Percentiles rank a stretch among this genome's conserved stretches.
These are phyloP conservation scores for Tolypocladium ophioglossoides DNA, from an alignment of 2,329 filamentous ascomycete genomes.

Conservation along the genomic window DNA sequence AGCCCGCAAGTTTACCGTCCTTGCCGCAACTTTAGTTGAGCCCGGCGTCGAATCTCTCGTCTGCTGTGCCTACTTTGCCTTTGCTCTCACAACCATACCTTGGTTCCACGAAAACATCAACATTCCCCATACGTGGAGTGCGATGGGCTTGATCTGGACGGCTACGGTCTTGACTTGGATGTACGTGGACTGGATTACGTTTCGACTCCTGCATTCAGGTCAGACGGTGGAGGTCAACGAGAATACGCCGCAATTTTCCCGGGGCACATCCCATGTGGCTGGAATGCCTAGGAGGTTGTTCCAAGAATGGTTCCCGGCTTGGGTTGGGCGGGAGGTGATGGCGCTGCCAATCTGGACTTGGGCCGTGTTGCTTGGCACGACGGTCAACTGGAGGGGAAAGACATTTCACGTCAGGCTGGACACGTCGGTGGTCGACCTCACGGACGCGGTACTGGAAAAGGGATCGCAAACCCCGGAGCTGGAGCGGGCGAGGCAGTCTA, in stretches of 20 bases:
- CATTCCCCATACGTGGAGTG: constrained; percentile 55
- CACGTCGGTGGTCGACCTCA: constrained; percentile 56
- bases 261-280: constrained; percentile 24
- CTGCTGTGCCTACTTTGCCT: constrained; percentile 72
- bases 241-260: constrained; percentile 66
- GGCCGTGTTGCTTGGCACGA: constrained; percentile 81
- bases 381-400: constrained; percentile 78
- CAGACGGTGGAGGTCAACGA: constrained; percentile 59
- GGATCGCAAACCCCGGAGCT: constrained; percentile 9
- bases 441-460: constrained; percentile 1
- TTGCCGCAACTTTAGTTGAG: constrained; percentile 80
- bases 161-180: constrained; percentile 61
- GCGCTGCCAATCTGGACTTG: constrained; percentile 84
- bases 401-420: constrained; percentile 74
- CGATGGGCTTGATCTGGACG: constrained; percentile 57
- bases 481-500: constrained; percentile 10
- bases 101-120: constrained; percentile 43
- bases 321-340: constrained; percentile 73
- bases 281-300: constrained; percentile 44
- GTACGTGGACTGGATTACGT: constrained; percentile 61
- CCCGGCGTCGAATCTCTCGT: constrained; percentile 84
- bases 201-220: constrained; percentile 62
- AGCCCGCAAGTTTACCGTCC: constrained; percentile 89
- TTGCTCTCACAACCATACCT: constrained; percentile 64
- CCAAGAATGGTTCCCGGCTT: constrained; percentile 64